Conservation (phyloP, 1,284 basidiomycete genomes). For the Rhodotorula sp. region DNA sequence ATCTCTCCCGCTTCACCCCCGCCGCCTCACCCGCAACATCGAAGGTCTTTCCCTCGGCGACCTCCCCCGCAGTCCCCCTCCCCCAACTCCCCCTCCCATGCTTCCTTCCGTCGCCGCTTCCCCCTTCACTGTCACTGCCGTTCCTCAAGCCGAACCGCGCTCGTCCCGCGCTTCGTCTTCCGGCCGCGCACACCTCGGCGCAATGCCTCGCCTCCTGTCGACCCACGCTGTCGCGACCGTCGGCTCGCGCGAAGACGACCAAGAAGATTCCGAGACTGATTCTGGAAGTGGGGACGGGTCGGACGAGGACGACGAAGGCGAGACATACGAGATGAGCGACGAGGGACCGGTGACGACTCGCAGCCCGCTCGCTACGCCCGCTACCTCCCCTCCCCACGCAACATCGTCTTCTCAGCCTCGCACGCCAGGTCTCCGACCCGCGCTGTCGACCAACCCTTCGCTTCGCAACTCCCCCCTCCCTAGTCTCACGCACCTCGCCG, state of each 20-base stretch:
- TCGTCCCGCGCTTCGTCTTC: not conserved
- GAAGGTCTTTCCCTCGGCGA: conserved; percentile 17
- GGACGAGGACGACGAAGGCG: conserved; percentile 28
- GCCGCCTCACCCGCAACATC: conserved; percentile 21
- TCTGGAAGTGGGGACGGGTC: conserved; percentile 18
- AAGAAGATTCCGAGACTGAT: conserved; percentile 21
- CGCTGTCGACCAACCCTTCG: not conserved
- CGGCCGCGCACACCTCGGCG: conserved; percentile 8
- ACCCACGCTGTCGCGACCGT: conserved; percentile 3
- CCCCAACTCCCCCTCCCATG: not conserved
- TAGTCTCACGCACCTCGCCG: conserved; percentile 4
- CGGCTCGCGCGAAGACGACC: conserved; percentile 14
- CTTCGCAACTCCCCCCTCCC: not conserved
- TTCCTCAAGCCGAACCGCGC: not conserved
- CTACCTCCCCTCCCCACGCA: not conserved
- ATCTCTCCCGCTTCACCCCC: not conserved
- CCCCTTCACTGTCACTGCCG: not conserved
- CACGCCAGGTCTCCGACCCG: too few species aligned
- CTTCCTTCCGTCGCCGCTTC: not conserved
- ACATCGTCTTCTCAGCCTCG: too few species aligned
- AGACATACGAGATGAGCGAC: conserved; percentile 23
- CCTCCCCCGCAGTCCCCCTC: conserved; percentile 6
- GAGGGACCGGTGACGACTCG: conserved; percentile 18
- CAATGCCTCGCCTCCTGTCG: conserved; percentile 34
- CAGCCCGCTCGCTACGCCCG: conserved; percentile 1